Percentiles rank a stretch among this genome's conserved stretches.
Conservation (phyloP, 2,329 filamentous ascomycete species). For the Penicillium sp. region DNA sequence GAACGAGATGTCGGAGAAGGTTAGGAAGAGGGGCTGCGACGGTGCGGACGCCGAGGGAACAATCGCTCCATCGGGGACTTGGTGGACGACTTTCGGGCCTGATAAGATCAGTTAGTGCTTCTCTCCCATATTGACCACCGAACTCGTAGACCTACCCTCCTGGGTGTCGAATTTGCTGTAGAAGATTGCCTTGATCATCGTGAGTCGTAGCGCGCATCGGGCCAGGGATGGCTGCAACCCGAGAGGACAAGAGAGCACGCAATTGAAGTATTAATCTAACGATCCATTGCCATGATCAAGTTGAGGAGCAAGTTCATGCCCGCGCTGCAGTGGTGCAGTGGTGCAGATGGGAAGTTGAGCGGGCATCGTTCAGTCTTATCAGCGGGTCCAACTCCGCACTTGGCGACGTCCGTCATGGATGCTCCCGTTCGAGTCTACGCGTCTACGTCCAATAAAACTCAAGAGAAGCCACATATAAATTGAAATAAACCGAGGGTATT, state of each 20-base stretch:
- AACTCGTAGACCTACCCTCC: slow-evolving; percentile 37
- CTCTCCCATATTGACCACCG: neutral
- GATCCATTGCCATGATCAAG: no score
- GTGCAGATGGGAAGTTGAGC: neutral
- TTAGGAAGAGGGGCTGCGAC: slow-evolving; percentile 61
- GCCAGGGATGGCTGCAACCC: neutral
- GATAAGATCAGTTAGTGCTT: slow-evolving; percentile 5
- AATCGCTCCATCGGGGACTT: slow-evolving; percentile 58
- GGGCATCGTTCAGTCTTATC: slow-evolving; percentile 3
- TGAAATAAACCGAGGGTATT: slow-evolving; percentile 14
- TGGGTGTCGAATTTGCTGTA: slow-evolving; percentile 62
- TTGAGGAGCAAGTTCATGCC: no score
- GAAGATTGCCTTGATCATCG: slow-evolving; percentile 60
- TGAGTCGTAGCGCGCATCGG: slow-evolving; percentile 15
- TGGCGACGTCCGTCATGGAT: no score
- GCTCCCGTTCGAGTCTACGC: no score
- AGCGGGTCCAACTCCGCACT: slow-evolving; percentile 1
- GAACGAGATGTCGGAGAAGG: slow-evolving; percentile 79
- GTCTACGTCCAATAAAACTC: neutral
- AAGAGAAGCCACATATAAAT: no score
- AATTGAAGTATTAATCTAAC: neutral
- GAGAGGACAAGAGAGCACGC: neutral
- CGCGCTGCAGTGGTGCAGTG: neutral
- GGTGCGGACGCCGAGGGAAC: slow-evolving; percentile 43
- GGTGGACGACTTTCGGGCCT: slow-evolving; percentile 60